Evolutionary conservation across 768 basidiomycete species (phyloP).

Genomic region (Hydnum rufescens): DNA sequence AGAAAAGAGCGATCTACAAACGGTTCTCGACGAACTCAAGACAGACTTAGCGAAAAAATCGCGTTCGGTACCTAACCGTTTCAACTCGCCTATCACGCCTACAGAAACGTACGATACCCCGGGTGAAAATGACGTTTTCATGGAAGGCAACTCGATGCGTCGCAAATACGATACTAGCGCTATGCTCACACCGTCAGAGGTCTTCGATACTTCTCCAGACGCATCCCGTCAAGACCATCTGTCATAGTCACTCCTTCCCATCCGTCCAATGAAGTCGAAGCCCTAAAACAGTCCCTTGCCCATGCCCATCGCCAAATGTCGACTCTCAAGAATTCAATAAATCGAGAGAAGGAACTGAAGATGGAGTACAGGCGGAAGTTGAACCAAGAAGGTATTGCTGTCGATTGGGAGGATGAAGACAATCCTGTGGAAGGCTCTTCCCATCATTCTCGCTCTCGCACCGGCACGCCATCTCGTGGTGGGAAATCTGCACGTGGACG

Average conservation of each 20-base stretch:
- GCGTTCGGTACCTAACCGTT: conserved; percentile 33
- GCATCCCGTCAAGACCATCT: conserved; percentile 7
- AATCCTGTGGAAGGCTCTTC: conserved; percentile 16
- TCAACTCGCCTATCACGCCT: conserved; percentile 58
- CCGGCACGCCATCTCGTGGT: conserved; percentile 33
- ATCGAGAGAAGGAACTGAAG: conserved; percentile 66
- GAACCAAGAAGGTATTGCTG: conserved; percentile 25
- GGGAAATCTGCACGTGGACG: conserved; percentile 33
- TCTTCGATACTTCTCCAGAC: conserved; percentile 11
- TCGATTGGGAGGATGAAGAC: conserved; percentile 27
- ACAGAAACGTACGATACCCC: conserved; percentile 19
- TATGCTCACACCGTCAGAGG: conserved; percentile 14
- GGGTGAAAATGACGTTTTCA: conserved; percentile 43
- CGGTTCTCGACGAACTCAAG: conserved; percentile 55
- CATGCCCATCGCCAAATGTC: conserved; percentile 75
- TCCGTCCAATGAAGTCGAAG: conserved; percentile 63
- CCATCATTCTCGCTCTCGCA: conserved; percentile 21
- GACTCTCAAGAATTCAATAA: conserved; percentile 59
- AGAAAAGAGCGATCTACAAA: conserved; percentile 84
- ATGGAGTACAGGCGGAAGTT: conserved; percentile 43
- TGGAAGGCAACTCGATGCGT: conserved; percentile 3
- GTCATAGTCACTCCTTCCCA: conserved; percentile 29
- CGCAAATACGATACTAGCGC: conserved; percentile 25
- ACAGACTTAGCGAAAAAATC: conserved; percentile 48
- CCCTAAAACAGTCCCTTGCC: conserved; percentile 57